Evolutionary conservation across 2,329 filamentous ascomycete species (phyloP).

Genomic region (Rhexocercosporidium sp.): DNA sequence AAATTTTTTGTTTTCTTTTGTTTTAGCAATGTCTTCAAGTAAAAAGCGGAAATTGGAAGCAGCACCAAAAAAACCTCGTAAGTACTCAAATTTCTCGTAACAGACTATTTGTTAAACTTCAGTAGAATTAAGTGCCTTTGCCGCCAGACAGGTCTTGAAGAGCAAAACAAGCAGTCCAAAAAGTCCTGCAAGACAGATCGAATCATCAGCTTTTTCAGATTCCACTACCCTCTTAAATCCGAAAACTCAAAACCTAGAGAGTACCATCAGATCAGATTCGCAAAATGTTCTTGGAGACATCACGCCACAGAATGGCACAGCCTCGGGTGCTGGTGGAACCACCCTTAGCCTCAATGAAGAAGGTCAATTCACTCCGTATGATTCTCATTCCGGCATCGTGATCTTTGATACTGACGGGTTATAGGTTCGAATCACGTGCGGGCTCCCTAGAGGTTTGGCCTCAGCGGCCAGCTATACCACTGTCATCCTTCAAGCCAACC

Average conservation of each 20-base stretch:
- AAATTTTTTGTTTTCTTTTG: too few species aligned
- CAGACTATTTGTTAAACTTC: constrained; percentile 25
- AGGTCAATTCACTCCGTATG: constrained; percentile 23
- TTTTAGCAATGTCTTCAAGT: constrained; percentile 40
- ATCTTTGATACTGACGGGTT: constrained; percentile 35
- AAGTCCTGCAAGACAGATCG: not conserved
- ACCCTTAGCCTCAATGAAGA: constrained; percentile 15
- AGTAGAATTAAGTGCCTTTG: constrained; percentile 41
- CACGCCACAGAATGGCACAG: not conserved
- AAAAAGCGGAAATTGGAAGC: constrained; percentile 51
- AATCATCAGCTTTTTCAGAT: not conserved
- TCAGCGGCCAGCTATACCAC: constrained; percentile 47
- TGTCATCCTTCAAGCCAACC: constrained; percentile 49
- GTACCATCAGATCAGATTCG: not conserved
- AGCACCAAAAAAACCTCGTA: constrained; percentile 44
- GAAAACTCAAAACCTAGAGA: not conserved
- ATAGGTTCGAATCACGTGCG: constrained; percentile 35
- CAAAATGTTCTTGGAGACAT: not conserved
- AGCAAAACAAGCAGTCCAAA: constrained; percentile 16
- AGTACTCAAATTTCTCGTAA: constrained; percentile 25
- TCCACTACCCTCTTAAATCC: not conserved
- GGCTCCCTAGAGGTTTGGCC: constrained; percentile 31
- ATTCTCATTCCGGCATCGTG: not conserved
- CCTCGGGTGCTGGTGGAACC: not conserved
- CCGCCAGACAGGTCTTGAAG: constrained; percentile 35